A percentile compares a stretch with the other conserved stretches of the same genome.
phyloP scores from a whole-genome alignment of 2,329 filamentous ascomycete genomes.

The Sarocladium kiliense region DNA sequence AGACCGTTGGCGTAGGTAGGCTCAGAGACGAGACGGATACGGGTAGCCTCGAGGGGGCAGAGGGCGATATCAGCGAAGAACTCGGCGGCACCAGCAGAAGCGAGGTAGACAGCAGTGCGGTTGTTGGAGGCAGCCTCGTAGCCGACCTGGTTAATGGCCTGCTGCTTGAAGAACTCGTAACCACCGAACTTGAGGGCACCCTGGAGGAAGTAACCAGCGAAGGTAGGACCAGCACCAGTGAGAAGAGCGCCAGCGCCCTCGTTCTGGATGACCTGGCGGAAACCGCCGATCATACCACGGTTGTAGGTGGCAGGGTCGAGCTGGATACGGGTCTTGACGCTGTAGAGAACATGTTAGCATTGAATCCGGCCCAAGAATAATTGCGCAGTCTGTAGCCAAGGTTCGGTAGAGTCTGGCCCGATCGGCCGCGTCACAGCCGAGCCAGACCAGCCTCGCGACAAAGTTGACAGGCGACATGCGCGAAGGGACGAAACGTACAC shows the following conservation, averaged over 20 bases:
- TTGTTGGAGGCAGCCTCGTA: slow-evolving; percentile 73
- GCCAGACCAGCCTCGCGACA: background rate
- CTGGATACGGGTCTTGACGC: slow-evolving; percentile 94
- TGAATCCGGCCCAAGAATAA: too few species aligned
- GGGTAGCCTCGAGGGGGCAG: slow-evolving; percentile 87
- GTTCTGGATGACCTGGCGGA: slow-evolving; percentile 76
- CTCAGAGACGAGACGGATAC: slow-evolving; percentile 88
- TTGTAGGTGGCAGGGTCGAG: slow-evolving; percentile 88
- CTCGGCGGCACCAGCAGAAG: slow-evolving; percentile 59
- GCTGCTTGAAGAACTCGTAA: slow-evolving; percentile 96
- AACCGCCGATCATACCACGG: slow-evolving; percentile 78
- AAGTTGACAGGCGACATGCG: background rate
- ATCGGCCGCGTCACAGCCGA: background rate
- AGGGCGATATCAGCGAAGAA: slow-evolving; percentile 76
- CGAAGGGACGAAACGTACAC: slow-evolving; percentile 68
- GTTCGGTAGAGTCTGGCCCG: background rate
- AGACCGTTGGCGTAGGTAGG: slow-evolving; percentile 80
- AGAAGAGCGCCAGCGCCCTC: slow-evolving; percentile 83
- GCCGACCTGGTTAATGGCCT: slow-evolving; percentile 75
- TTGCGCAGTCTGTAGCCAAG: background rate
- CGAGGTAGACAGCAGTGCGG: slow-evolving; percentile 77
- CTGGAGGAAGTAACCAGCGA: slow-evolving; percentile 90
- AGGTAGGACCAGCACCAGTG: slow-evolving; percentile 81
- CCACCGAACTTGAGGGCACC: slow-evolving; percentile 91
- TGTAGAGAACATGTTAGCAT: slow-evolving; percentile 32